These are phyloP conservation scores for Leucocoprinus sp. DNA, from an alignment of 768 basidiomycete species.

Conservation along the genomic window DNA sequence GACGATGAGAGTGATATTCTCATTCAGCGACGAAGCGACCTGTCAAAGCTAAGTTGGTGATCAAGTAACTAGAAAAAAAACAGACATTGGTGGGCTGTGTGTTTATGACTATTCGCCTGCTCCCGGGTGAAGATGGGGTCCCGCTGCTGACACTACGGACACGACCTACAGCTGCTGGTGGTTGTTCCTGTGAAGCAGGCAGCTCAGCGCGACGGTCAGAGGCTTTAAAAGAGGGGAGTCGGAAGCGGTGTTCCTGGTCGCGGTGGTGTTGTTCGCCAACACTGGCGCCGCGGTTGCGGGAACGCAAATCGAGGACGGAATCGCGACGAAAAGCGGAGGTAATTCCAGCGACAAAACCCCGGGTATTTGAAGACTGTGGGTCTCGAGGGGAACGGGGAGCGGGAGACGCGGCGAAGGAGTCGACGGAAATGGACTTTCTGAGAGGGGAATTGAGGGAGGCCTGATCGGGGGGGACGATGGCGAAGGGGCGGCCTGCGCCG, in stretches of 20 bases:
- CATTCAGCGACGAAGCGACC: slow-evolving; percentile 7
- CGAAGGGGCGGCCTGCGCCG: too few species aligned
- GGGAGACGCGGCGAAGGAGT: slow-evolving; percentile 50
- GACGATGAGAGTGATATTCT: slow-evolving; percentile 60
- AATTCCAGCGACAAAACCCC: slow-evolving; percentile 8
- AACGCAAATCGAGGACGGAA: slow-evolving; percentile 20
- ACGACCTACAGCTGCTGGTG: slow-evolving; percentile 30
- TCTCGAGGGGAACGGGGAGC: slow-evolving; percentile 1
- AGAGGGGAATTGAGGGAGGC: slow-evolving; percentile 28
- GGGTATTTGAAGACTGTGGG: not conserved
- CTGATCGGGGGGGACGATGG: slow-evolving; percentile 17
- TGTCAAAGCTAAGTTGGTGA: too few species aligned
- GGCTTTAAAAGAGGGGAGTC: slow-evolving; percentile 40
- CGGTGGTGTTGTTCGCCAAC: slow-evolving; percentile 41
- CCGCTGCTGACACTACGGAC: slow-evolving; percentile 58
- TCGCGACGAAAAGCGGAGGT: slow-evolving; percentile 8
- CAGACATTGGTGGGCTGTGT: slow-evolving; percentile 24
- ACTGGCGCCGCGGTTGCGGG: slow-evolving; percentile 49
- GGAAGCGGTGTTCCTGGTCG: slow-evolving; percentile 33
- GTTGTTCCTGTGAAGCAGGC: slow-evolving; percentile 49
- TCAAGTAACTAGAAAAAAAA: slow-evolving; percentile 1
- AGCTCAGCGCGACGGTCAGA: slow-evolving; percentile 51
- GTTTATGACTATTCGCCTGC: slow-evolving; percentile 28
- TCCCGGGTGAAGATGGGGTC: slow-evolving; percentile 28
- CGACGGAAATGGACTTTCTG: slow-evolving; percentile 71